Percentiles rank a stretch among this genome's conserved stretches.
phyloP scores from a whole-genome alignment of 306 rosid species.

The Ochetophila trinervis region DNA sequence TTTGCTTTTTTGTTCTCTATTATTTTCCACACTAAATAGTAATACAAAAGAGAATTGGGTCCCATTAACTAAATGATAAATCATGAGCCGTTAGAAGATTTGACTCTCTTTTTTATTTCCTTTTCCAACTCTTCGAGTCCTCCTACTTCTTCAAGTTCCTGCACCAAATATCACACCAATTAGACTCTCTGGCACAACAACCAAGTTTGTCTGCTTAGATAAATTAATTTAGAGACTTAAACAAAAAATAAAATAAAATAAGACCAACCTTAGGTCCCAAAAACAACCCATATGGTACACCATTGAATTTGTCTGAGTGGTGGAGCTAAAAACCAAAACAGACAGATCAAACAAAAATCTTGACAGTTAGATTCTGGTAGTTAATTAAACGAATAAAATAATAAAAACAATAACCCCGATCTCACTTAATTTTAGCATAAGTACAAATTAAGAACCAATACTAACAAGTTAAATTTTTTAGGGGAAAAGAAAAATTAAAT shows the following conservation, averaged over 20 bases:
- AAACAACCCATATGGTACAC: conserved; percentile 95
- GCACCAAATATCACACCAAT: conserved; percentile 21
- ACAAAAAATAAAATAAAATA: background rate
- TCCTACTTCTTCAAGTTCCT: conserved; percentile 95
- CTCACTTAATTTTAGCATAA: no score
- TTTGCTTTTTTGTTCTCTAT: background rate
- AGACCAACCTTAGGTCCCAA: conserved; percentile 84
- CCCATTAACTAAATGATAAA: background rate
- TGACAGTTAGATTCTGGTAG: conserved; percentile 18
- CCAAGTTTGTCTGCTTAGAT: background rate
- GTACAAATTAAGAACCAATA: no score
- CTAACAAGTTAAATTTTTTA: no score
- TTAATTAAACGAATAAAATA: background rate
- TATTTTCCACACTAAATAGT: conserved; percentile 22
- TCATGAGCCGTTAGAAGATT: conserved; percentile 25
- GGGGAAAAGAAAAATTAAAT: background rate
- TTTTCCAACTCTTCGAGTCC: conserved; percentile 82
- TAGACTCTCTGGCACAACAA: background rate
- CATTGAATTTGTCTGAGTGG: conserved; percentile 83
- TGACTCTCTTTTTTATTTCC: conserved; percentile 62
- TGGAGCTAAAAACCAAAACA: conserved; percentile 62
- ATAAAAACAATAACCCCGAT: no score
- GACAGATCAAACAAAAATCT: conserved; percentile 22
- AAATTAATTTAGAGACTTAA: background rate
- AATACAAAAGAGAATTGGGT: conserved; percentile 6